These are phyloP conservation scores for Suhomyces faveliae DNA, from an alignment of 805 yeast species.

Conservation along the genomic window DNA sequence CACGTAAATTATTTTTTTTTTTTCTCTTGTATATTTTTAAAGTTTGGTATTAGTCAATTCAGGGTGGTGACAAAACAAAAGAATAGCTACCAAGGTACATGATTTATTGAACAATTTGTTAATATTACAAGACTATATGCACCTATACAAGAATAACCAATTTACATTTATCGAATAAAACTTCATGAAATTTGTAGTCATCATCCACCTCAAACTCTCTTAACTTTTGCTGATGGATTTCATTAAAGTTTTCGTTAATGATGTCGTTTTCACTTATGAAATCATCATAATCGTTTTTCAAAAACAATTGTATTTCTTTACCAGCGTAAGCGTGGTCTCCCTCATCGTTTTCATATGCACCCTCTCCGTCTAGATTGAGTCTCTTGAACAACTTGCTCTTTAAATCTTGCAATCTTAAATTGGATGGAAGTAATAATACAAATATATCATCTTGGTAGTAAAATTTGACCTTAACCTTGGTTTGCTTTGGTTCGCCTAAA, in stretches of 20 bases:
- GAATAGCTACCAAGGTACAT: too few relatives aligned
- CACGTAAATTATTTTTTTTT: too few relatives aligned
- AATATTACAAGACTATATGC: background rate
- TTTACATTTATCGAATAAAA: conserved; percentile 44
- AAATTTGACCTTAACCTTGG: conserved; percentile 64
- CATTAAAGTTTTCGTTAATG: conserved; percentile 26
- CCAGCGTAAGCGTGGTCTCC: background rate
- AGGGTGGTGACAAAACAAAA: too few relatives aligned
- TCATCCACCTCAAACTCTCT: conserved; percentile 37
- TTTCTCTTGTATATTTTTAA: background rate
- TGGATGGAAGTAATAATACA: conserved; percentile 58
- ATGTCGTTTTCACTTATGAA: conserved; percentile 32
- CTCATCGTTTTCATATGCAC: conserved; percentile 5
- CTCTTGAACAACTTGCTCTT: conserved; percentile 52
- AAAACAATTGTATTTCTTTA: conserved; percentile 30
- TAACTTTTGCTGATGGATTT: conserved; percentile 25
- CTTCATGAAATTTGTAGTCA: conserved; percentile 39
- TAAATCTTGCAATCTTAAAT: conserved; percentile 48
- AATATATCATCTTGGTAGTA: conserved; percentile 80
- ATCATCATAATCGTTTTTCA: conserved; percentile 44
- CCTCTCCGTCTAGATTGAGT: conserved; percentile 36
- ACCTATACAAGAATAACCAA: conserved; percentile 27
- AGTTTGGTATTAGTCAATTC: too few relatives aligned
- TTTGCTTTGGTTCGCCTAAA: conserved; percentile 14
- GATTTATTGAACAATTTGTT: background rate